Evolutionary conservation across 2,329 filamentous ascomycete species (phyloP).

Genomic region (Neophaeococcomyces mojaviensis): DNA sequence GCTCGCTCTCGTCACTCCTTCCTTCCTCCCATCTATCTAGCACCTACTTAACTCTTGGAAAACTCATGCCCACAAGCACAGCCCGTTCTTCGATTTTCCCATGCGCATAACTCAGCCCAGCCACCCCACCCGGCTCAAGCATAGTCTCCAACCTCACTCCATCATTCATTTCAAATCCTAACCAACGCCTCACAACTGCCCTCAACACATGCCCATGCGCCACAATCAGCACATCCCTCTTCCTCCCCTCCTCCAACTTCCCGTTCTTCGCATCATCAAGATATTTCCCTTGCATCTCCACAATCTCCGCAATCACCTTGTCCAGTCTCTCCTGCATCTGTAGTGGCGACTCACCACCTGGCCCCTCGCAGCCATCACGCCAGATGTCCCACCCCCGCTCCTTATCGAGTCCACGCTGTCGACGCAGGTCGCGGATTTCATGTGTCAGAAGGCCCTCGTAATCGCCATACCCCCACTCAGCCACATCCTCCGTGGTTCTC

Average conservation of each 20-base stretch:
- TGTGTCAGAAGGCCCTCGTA: constrained; percentile 52
- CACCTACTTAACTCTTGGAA: too few species aligned
- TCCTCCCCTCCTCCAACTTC: constrained; percentile 9
- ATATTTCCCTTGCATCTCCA: constrained; percentile 29
- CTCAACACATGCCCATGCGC: constrained; percentile 41
- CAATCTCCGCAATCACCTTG: constrained; percentile 35
- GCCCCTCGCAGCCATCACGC: constrained; percentile 51
- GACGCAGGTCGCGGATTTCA: constrained; percentile 44
- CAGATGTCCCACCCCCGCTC: constrained; percentile 51
- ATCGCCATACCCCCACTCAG: constrained; percentile 57
- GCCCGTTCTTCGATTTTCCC: constrained; percentile 34
- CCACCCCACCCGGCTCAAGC: constrained; percentile 38
- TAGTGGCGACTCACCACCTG: constrained; percentile 27
- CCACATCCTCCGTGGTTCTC: constrained; percentile 44
- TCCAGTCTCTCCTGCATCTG: constrained; percentile 38
- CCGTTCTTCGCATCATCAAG: constrained; percentile 9
- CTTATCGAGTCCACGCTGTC: constrained; percentile 41
- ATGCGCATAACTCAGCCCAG: constrained; percentile 34
- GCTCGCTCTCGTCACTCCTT: too few species aligned
- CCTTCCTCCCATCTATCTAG: too few species aligned
- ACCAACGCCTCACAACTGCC: constrained; percentile 42
- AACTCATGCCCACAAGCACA: constrained; percentile 34
- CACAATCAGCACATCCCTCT: constrained; percentile 20
- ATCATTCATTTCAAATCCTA: constrained; percentile 36
- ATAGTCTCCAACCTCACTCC: constrained; percentile 37